Percentiles rank a stretch among this genome's conserved stretches.
Evolutionary conservation across 768 basidiomycete genomes (phyloP).

Genomic region (Psilocybe azurescens): DNA sequence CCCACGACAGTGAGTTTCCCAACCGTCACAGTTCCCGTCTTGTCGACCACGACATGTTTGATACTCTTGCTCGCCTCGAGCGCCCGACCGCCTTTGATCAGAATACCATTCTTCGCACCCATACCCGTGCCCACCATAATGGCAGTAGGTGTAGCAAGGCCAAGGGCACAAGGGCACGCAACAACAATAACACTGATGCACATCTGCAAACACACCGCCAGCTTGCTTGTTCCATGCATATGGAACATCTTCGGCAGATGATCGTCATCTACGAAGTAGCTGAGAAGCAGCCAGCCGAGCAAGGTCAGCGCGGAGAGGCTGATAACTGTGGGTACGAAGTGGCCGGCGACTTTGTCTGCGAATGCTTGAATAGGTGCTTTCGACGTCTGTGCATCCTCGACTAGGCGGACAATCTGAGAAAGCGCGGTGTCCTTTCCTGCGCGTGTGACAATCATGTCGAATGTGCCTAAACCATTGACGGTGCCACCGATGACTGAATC

Average conservation of each 20-base stretch:
- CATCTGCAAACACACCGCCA: conserved; percentile 93
- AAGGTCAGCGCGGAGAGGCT: conserved; percentile 84
- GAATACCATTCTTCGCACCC: conserved; percentile 94
- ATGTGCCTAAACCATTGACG: conserved; percentile 95
- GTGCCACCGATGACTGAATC: conserved; percentile 95
- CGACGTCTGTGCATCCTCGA: conserved; percentile 97
- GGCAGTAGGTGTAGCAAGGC: conserved; percentile 95
- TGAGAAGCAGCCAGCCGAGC: conserved; percentile 79
- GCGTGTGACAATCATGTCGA: conserved; percentile 94
- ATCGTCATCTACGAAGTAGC: conserved; percentile 57
- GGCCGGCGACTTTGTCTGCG: conserved; percentile 92
- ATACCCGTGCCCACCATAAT: conserved; percentile 99
- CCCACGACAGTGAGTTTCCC: conserved; percentile 89
- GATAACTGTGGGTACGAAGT: conserved; percentile 94
- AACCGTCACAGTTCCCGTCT: conserved; percentile 96
- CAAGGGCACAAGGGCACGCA: conserved; percentile 97
- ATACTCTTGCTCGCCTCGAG: conserved; percentile 89
- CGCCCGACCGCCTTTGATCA: conserved; percentile 97
- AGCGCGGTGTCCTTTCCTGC: conserved; percentile 97
- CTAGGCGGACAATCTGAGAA: conserved; percentile 94
- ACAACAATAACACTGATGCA: conserved; percentile 99
- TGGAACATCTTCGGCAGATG: conserved; percentile 86
- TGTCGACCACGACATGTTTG: conserved; percentile 87
- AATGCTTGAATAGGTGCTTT: conserved; percentile 99
- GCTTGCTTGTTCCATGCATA: conserved; percentile 78